Evolutionary conservation across 495 filamentous ascomycete species (phyloP).

Genomic region (Hypoxylon lenormandii): DNA sequence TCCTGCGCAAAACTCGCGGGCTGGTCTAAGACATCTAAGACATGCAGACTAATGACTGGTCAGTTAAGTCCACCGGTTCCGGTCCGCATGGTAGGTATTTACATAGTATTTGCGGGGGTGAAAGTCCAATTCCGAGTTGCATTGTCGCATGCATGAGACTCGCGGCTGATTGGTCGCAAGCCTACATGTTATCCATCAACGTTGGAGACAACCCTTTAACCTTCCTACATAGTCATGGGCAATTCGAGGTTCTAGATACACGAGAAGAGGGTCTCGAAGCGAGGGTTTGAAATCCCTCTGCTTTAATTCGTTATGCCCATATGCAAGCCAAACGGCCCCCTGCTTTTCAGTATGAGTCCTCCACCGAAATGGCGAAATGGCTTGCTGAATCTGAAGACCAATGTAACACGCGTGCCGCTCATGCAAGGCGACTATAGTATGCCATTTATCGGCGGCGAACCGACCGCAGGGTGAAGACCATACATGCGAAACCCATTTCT

Average conservation of each 20-base stretch:
- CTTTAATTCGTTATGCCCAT: slow-evolving; percentile 15
- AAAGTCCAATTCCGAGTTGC: slow-evolving; percentile 13
- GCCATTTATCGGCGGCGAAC: too few relatives aligned
- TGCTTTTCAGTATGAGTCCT: not conserved
- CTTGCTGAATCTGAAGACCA: too few relatives aligned
- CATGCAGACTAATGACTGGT: slow-evolving; percentile 19
- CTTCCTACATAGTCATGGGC: slow-evolving; percentile 3
- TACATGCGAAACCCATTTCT: too few relatives aligned
- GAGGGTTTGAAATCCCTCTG: slow-evolving; percentile 22
- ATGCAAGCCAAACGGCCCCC: slow-evolving; percentile 8
- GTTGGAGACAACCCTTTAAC: slow-evolving; percentile 18
- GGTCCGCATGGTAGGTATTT: slow-evolving; percentile 5
- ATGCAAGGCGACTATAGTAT: too few relatives aligned
- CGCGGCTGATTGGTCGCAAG: slow-evolving; percentile 24
- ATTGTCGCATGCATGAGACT: slow-evolving; percentile 39
- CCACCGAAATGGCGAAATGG: too few relatives aligned
- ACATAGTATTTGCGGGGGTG: too few relatives aligned
- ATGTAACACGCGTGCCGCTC: too few relatives aligned
- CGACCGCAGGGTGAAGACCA: too few relatives aligned
- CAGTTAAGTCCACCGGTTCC: slow-evolving; percentile 25
- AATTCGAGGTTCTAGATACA: slow-evolving; percentile 9
- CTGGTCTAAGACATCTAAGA: not conserved
- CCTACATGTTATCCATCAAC: slow-evolving; percentile 11
- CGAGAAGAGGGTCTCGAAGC: slow-evolving; percentile 15
- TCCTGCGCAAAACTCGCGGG: not conserved